Percentiles rank a stretch among this genome's conserved stretches.
Conservation (phyloP, 768 basidiomycete species). For the Hygrophorus russula region DNA sequence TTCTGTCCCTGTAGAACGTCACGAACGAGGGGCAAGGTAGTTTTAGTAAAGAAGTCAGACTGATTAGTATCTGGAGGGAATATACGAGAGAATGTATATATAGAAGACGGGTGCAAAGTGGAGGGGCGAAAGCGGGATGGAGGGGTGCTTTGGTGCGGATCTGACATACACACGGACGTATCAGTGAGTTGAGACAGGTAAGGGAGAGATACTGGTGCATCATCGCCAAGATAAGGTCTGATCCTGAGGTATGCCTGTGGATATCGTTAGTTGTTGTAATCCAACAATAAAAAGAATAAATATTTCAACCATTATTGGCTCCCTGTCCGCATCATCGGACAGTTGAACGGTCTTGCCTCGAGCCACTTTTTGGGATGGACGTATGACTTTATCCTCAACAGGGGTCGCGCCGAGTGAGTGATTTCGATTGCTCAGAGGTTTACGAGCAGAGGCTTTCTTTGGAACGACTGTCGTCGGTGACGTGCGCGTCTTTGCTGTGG, state of each 20-base stretch:
- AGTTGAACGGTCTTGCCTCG: conserved; percentile 14
- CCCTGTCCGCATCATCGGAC: conserved; percentile 34
- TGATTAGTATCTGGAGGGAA: conserved; percentile 67
- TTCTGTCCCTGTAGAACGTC: conserved; percentile 81
- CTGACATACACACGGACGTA: conserved; percentile 71
- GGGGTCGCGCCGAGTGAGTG: conserved; percentile 32
- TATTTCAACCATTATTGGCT: conserved; percentile 61
- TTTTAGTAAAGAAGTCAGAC: conserved; percentile 74
- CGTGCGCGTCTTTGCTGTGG: conserved; percentile 6
- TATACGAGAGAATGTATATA: conserved; percentile 76
- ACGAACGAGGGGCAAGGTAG: conserved; percentile 80
- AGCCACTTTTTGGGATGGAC: not conserved
- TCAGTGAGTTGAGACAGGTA: conserved; percentile 66
- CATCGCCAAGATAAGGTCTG: conserved; percentile 51
- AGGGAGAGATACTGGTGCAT: conserved; percentile 39
- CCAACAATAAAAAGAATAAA: not conserved
- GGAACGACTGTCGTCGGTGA: conserved; percentile 11
- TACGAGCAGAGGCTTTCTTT: conserved; percentile 32
- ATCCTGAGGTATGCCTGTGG: conserved; percentile 74
- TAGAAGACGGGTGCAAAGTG: conserved; percentile 46
- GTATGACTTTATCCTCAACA: conserved; percentile 14
- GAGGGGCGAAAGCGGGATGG: conserved; percentile 50
- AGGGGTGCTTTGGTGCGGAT: conserved; percentile 39
- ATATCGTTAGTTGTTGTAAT: not conserved
- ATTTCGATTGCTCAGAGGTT: conserved; percentile 41